Evolutionary conservation across 2,329 filamentous ascomycete genomes (phyloP).

Genomic region (Pleoardoris graminearum): DNA sequence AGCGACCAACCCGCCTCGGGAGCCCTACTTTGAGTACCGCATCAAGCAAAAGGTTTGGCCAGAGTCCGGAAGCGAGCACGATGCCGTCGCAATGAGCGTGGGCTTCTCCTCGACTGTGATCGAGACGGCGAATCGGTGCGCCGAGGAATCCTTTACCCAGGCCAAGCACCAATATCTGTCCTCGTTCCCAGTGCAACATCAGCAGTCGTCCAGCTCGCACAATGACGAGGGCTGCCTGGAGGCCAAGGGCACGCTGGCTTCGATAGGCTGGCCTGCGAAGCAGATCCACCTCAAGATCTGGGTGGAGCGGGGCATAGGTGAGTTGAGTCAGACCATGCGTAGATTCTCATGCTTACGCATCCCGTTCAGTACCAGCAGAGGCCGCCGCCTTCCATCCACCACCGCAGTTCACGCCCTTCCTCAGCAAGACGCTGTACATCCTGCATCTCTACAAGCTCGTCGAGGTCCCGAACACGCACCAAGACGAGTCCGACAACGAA

Average conservation of each 20-base stretch:
- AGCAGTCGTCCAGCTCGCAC: slow-evolving; percentile 8
- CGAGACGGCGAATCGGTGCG: slow-evolving; percentile 23
- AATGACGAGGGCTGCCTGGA: slow-evolving; percentile 18
- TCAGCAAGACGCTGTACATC: slow-evolving; percentile 26
- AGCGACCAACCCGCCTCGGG: background rate
- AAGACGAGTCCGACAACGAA: background rate
- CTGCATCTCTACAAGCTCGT: slow-evolving; percentile 26
- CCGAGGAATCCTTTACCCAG: slow-evolving; percentile 14
- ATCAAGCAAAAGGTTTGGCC: slow-evolving; percentile 24
- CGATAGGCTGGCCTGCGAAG: slow-evolving; percentile 15
- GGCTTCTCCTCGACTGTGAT: slow-evolving; percentile 13
- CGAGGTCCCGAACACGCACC: background rate
- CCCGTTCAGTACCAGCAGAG: background rate
- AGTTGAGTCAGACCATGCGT: background rate
- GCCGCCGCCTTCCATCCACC: slow-evolving; percentile 13
- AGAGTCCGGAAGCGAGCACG: slow-evolving; percentile 2
- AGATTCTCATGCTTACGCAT: background rate
- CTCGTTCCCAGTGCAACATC: slow-evolving; percentile 9
- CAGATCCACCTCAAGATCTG: slow-evolving; percentile 21
- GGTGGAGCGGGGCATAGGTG: slow-evolving; percentile 17
- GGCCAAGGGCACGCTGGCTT: slow-evolving; percentile 9
- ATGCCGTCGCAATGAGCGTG: slow-evolving; percentile 5
- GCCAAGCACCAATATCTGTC: slow-evolving; percentile 8
- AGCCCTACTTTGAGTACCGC: slow-evolving; percentile 32
- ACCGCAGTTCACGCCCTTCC: slow-evolving; percentile 11